A percentile compares a stretch with the other conserved stretches of the same genome.
Evolutionary conservation across 2,329 filamentous ascomycete species (phyloP).

Genomic region (Botryosphaeria dothidea): DNA sequence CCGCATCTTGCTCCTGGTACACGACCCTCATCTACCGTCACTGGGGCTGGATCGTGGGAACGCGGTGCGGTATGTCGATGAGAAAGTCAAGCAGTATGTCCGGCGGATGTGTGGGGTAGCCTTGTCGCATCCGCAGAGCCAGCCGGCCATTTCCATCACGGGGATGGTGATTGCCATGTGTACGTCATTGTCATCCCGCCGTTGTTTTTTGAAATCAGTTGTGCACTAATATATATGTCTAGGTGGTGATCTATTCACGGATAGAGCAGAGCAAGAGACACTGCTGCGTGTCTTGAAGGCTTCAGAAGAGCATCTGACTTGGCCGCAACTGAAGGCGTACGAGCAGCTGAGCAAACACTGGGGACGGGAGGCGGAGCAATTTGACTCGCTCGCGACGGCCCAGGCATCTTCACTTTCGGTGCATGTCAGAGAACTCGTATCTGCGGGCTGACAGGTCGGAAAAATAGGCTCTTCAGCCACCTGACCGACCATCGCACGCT

Average conservation of each 20-base stretch:
- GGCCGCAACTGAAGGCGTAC: constrained; percentile 8
- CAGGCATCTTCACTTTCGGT: background rate
- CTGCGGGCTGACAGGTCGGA: too few relatives aligned
- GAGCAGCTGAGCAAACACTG: background rate
- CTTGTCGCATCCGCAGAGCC: background rate
- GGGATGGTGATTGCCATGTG: constrained; percentile 12
- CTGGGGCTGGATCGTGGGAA: background rate
- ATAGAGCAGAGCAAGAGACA: constrained; percentile 33
- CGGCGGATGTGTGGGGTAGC: background rate
- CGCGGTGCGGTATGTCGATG: background rate
- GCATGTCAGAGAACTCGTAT: too few relatives aligned
- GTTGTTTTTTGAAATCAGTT: too few relatives aligned
- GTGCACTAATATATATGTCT: too few relatives aligned
- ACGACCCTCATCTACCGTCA: background rate
- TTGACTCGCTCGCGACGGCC: too few relatives aligned
- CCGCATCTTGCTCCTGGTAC: background rate
- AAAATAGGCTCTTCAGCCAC: too few relatives aligned
- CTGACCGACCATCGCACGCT: too few relatives aligned
- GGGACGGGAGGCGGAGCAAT: background rate
- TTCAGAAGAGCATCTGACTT: constrained; percentile 24
- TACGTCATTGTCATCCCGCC: too few relatives aligned
- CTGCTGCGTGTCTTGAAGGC: constrained; percentile 29
- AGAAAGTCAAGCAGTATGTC: background rate
- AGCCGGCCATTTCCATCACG: background rate
- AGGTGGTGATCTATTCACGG: constrained; percentile 37